Evolutionary conservation across 1,284 basidiomycete genomes (phyloP).

Genomic region (Mycena citricolor): DNA sequence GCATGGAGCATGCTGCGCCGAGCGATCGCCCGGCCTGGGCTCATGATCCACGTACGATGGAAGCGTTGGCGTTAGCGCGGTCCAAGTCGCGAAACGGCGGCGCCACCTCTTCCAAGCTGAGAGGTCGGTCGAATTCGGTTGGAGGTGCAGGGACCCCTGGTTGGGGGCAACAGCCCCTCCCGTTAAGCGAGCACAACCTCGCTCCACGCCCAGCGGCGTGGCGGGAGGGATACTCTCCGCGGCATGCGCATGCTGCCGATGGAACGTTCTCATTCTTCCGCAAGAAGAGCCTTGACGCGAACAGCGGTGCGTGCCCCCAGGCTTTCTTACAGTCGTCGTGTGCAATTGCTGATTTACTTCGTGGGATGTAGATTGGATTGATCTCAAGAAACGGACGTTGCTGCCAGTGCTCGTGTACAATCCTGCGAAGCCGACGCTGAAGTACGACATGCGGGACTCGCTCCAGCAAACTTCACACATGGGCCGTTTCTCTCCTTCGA

Average conservation of each 20-base stretch:
- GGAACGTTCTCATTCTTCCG: conserved; percentile 12
- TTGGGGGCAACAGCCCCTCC: too few relatives aligned
- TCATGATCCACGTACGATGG: too few relatives aligned
- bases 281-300: not conserved
- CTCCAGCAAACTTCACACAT: conserved; percentile 2
- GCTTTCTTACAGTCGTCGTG: not conserved
- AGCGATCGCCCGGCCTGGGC: too few relatives aligned
- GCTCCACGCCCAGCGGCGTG: conserved; percentile 15
- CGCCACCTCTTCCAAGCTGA: too few relatives aligned
- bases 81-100: too few relatives aligned
- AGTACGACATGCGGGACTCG: conserved; percentile 15
- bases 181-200: conserved; percentile 13
- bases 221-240: conserved; percentile 14
- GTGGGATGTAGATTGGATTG: conserved; percentile 9
- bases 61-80: too few relatives aligned
- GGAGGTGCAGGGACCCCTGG: too few relatives aligned
- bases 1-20: too few relatives aligned
- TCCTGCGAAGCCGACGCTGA: not conserved
- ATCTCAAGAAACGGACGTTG: conserved; percentile 13
- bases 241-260: conserved; percentile 1
- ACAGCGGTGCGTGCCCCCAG: conserved; percentile 1
- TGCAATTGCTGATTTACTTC: not conserved
- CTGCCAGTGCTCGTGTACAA: not conserved
- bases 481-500: conserved; percentile 7
- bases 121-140: too few relatives aligned